Conservation (phyloP, 305 asterid species). For the Fraxinus dipetala region DNA sequence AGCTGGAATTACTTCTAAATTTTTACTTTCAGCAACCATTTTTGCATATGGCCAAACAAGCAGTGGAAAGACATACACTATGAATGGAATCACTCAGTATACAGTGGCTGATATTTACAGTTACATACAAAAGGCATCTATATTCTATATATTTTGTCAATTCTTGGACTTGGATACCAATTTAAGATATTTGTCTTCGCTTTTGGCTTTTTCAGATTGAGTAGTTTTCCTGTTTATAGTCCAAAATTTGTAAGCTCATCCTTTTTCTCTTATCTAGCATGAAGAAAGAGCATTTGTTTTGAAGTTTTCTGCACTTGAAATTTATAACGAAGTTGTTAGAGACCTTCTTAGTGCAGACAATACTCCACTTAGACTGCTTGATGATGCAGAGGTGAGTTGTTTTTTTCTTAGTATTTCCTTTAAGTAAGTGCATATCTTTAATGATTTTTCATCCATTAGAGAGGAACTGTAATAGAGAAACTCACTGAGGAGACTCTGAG, state of each 20-base stretch:
- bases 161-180: not conserved
- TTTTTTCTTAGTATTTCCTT: constrained; percentile 13
- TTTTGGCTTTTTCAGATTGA: not conserved
- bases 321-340: constrained; percentile 89
- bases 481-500: constrained; percentile 88
- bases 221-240: constrained; percentile 15
- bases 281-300: constrained; percentile 85
- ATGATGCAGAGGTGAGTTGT: constrained; percentile 87
- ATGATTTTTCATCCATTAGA: constrained; percentile 41
- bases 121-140: constrained; percentile 60
- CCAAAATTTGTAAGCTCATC: not conserved
- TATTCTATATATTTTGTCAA: constrained; percentile 3
- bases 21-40: constrained; percentile 60
- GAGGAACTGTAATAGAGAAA: constrained; percentile 78
- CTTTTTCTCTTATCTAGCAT: constrained; percentile 43
- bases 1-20: not conserved
- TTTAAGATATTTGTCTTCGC: not conserved
- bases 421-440: constrained; percentile 15
- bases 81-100: constrained; percentile 91
- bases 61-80: constrained; percentile 94
- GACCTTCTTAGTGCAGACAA: constrained; percentile 82
- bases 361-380: constrained; percentile 78
- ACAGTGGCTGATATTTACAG: constrained; percentile 82
- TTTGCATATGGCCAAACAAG: constrained; percentile 96
- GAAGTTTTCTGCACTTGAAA: constrained; percentile 90